Evolutionary conservation across 805 yeast species (phyloP).

Genomic region (Wickerhamia fluorescens): DNA sequence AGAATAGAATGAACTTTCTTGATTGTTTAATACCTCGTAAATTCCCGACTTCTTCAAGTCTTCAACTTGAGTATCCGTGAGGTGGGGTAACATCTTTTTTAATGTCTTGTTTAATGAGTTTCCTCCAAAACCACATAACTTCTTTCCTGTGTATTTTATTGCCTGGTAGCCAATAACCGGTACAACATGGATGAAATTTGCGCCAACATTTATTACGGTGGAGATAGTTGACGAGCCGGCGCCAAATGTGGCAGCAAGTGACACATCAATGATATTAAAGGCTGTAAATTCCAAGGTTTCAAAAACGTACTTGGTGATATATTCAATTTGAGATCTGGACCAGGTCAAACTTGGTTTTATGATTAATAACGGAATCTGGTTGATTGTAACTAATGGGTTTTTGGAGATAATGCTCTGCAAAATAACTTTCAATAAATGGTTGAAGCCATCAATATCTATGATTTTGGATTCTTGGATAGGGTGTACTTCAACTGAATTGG

Average conservation of each 20-base stretch:
- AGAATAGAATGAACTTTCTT: slow-evolving; percentile 59
- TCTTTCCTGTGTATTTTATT: slow-evolving; percentile 45
- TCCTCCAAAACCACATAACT: slow-evolving; percentile 56
- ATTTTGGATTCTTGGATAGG: slow-evolving; percentile 67
- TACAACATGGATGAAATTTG: slow-evolving; percentile 63
- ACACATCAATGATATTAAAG: slow-evolving; percentile 58
- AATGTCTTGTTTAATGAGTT: slow-evolving; percentile 50
- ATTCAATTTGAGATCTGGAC: slow-evolving; percentile 63
- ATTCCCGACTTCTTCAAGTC: slow-evolving; percentile 66
- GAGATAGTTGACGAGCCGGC: slow-evolving; percentile 59
- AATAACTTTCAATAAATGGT: slow-evolving; percentile 47
- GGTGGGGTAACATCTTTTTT: slow-evolving; percentile 47
- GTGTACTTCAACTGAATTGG: slow-evolving; percentile 33
- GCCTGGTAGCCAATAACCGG: slow-evolving; percentile 74
- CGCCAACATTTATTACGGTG: slow-evolving; percentile 76
- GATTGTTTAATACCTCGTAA: slow-evolving; percentile 71
- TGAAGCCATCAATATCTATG: slow-evolving; percentile 61
- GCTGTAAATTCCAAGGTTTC: slow-evolving; percentile 69
- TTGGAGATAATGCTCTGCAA: slow-evolving; percentile 31
- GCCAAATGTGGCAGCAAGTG: slow-evolving; percentile 69
- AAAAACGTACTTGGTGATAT: slow-evolving; percentile 65
- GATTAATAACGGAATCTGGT: slow-evolving; percentile 65
- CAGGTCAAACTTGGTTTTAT: slow-evolving; percentile 57
- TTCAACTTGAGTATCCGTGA: slow-evolving; percentile 56
- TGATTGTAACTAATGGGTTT: slow-evolving; percentile 42